Evolutionary conservation across 306 rosid genomes (phyloP).

Genomic region (Dryas octopetala): DNA sequence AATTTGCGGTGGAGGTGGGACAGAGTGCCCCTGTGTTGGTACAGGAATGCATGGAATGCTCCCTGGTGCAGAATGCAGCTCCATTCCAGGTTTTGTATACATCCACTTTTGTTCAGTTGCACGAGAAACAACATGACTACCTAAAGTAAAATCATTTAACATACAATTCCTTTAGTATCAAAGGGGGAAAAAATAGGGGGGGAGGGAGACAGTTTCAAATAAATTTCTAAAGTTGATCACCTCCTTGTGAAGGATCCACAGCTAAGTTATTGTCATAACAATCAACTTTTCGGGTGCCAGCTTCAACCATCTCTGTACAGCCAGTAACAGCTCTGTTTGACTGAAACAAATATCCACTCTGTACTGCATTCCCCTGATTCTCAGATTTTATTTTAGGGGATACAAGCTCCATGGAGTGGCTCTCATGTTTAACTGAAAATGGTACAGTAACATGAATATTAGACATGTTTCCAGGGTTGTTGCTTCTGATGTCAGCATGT

Average conservation of each 20-base stretch:
- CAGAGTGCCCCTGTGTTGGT: slow-evolving; percentile 59
- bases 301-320: slow-evolving; percentile 59
- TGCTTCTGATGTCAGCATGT: slow-evolving; percentile 50
- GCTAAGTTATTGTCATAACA: slow-evolving; percentile 50
- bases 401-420: slow-evolving; percentile 64
- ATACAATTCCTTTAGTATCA: slow-evolving; percentile 15
- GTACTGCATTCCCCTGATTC: slow-evolving; percentile 48
- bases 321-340: slow-evolving; percentile 66
- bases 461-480: slow-evolving; percentile 42
- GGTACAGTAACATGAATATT: slow-evolving; percentile 45
- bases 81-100: slow-evolving; percentile 39
- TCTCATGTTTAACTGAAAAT: slow-evolving; percentile 52
- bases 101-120: slow-evolving; percentile 36
- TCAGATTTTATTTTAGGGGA: slow-evolving; percentile 68
- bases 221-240: slow-evolving; percentile 33
- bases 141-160: slow-evolving; percentile 25
- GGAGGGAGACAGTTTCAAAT: background rate
- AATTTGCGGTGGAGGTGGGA: slow-evolving; percentile 72
- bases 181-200: background rate
- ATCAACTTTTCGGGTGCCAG: slow-evolving; percentile 59
- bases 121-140: slow-evolving; percentile 33
- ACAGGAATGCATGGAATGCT: slow-evolving; percentile 46
- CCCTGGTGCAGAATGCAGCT: slow-evolving; percentile 47
- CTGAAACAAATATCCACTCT: slow-evolving; percentile 57
- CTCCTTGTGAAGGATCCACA: slow-evolving; percentile 72